A percentile compares a stretch with the other conserved stretches of the same genome.
Evolutionary conservation across 1,139 yeast species (phyloP).

Genomic region (Blastobotrys apis): DNA sequence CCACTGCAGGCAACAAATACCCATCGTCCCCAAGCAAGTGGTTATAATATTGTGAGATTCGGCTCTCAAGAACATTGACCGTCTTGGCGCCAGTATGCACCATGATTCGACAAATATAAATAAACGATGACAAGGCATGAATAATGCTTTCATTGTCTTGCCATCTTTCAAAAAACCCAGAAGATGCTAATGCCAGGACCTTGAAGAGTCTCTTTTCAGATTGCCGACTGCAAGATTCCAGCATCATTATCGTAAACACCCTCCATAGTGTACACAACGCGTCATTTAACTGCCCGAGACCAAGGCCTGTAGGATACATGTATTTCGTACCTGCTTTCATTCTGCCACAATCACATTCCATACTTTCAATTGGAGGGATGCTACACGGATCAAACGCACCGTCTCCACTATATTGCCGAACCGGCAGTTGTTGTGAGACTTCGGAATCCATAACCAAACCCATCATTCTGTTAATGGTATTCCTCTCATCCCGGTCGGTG

Average conservation of each 20-base stretch:
- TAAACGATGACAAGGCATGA: neutral
- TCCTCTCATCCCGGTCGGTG: neutral
- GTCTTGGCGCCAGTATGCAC: neutral
- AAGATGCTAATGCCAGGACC: conserved; percentile 1
- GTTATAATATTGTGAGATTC: neutral
- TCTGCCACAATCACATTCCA: neutral
- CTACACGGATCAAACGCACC: neutral
- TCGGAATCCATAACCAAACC: neutral
- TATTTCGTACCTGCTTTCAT: neutral
- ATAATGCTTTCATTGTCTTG: neutral
- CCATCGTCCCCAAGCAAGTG: conserved; percentile 2
- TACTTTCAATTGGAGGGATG: neutral
- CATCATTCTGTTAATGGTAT: neutral
- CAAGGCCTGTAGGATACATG: too few species aligned
- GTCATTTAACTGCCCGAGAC: neutral
- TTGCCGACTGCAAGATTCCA: neutral
- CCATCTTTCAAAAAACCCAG: neutral
- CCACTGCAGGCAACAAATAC: neutral
- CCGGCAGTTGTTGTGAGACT: neutral
- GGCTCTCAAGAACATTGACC: neutral
- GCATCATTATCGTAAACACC: neutral
- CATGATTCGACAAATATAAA: conserved; percentile 3
- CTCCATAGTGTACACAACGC: conserved; percentile 1
- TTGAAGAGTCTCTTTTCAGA: neutral
- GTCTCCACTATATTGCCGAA: neutral